Percentiles rank a stretch among this genome's conserved stretches.
These are phyloP conservation scores for Pichia sp. DNA, from an alignment of 1,139 yeast genomes.

Conservation along the genomic window DNA sequence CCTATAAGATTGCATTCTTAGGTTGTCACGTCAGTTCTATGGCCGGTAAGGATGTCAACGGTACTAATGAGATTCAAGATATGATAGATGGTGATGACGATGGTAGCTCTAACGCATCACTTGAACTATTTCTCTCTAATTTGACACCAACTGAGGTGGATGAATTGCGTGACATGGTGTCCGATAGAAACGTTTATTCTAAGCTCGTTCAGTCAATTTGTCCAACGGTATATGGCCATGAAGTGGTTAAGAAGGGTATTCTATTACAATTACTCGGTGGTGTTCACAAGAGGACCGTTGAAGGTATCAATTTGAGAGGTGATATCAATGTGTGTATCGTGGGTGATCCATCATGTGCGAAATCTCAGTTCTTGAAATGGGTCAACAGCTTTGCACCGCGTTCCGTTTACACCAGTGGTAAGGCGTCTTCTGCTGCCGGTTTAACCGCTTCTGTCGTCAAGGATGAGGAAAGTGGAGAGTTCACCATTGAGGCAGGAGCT, in stretches of 20 bases:
- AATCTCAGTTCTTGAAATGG: conserved; percentile 91
- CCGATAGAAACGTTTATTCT: conserved; percentile 78
- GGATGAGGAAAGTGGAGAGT: conserved; percentile 97
- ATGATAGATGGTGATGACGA: too few relatives aligned
- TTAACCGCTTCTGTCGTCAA: conserved; percentile 96
- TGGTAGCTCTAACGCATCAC: conserved; percentile 47
- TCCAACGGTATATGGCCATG: conserved; percentile 97
- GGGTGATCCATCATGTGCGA: conserved; percentile 98
- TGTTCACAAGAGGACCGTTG: conserved; percentile 89
- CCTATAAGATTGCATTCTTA: conserved; percentile 84
- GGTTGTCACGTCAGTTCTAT: conserved; percentile 79
- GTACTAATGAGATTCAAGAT: background rate
- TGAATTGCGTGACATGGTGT: conserved; percentile 86
- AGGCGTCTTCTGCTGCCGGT: conserved; percentile 99
- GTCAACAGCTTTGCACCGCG: conserved; percentile 90
- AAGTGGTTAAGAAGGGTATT: conserved; percentile 87
- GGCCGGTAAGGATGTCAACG: conserved; percentile 39
- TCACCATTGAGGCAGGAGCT: conserved; percentile 98
- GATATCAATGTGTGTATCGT: conserved; percentile 95
- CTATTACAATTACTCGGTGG: conserved; percentile 89
- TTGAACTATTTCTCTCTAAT: conserved; percentile 70
- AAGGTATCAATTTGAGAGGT: conserved; percentile 94
- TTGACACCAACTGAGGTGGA: conserved; percentile 77
- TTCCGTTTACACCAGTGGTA: conserved; percentile 96
- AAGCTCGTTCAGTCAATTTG: conserved; percentile 87